These are phyloP conservation scores for Crucihimalaya himalaica DNA, from an alignment of 345 rosid species.

Conservation along the genomic window DNA sequence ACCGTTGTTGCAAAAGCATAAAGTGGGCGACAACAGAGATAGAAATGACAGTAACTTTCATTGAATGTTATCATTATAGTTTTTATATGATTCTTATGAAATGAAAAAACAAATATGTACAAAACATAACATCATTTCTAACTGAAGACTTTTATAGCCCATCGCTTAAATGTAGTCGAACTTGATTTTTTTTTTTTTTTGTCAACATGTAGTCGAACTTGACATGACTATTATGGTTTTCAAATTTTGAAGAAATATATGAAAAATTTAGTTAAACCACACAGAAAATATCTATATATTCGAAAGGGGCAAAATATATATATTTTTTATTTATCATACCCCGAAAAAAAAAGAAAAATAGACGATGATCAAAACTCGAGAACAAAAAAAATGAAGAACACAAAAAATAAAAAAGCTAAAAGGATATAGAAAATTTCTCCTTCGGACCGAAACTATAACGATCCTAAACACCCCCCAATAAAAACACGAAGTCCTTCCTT, in stretches of 20 bases:
- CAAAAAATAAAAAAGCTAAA: background rate
- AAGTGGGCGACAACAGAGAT: conserved; percentile 31
- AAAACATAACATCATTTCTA: conserved; percentile 9
- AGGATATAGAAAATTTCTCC: conserved; percentile 28
- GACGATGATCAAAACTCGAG: conserved; percentile 21
- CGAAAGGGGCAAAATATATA: background rate
- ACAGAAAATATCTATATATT: background rate
- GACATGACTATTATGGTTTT: conserved; percentile 14
- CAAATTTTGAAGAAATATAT: background rate
- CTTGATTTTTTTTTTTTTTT: too few species aligned
- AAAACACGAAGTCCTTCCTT: conserved; percentile 12
- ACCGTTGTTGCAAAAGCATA: conserved; percentile 19
- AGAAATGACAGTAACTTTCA: conserved; percentile 20
- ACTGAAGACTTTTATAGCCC: conserved; percentile 6
- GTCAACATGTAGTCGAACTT: too few species aligned
- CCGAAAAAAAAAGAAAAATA: background rate
- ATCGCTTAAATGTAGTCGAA: background rate
- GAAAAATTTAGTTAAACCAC: background rate
- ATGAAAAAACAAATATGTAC: conserved; percentile 1
- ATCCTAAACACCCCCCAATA: background rate
- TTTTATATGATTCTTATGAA: background rate
- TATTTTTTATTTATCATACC: conserved; percentile 1
- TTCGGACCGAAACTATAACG: conserved; percentile 30
- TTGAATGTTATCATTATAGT: conserved; percentile 12
- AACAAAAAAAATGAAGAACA: background rate